Conservation (phyloP, 805 yeast species). For the Wickerhamomyces queroliae region DNA sequence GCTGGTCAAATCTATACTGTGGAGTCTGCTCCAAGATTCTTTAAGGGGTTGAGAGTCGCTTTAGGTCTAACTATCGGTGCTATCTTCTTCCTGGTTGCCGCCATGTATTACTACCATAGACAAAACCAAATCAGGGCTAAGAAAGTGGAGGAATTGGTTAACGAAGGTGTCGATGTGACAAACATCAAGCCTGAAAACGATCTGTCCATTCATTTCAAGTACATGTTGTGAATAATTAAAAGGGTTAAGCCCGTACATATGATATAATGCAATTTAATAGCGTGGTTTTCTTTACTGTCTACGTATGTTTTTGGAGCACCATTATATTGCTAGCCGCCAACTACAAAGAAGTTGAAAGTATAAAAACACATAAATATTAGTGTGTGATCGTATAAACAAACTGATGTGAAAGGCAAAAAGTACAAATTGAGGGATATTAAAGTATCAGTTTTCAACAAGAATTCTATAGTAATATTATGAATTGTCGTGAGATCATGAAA, state of each 20-base stretch:
- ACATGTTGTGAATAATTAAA: not conserved
- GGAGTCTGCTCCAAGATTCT: slow-evolving; percentile 33
- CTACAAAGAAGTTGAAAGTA: not conserved
- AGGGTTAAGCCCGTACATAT: too few relatives aligned
- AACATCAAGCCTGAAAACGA: slow-evolving; percentile 18
- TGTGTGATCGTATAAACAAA: not conserved
- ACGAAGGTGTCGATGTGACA: slow-evolving; percentile 6
- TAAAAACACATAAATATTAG: too few relatives aligned
- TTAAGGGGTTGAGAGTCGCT: slow-evolving; percentile 25
- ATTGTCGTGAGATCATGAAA: too few relatives aligned
- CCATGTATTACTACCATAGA: slow-evolving; percentile 15
- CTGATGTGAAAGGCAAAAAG: not conserved
- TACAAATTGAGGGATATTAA: too few relatives aligned
- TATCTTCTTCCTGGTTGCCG: slow-evolving; percentile 10
- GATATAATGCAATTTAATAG: too few relatives aligned
- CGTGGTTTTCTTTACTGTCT: not conserved
- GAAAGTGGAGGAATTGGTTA: slow-evolving; percentile 5
- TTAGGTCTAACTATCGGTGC: slow-evolving; percentile 17
- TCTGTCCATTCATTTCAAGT: slow-evolving; percentile 11
- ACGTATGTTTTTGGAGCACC: not conserved
- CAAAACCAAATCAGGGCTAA: slow-evolving; percentile 13
- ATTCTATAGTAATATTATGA: too few relatives aligned
- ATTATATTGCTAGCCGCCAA: not conserved
- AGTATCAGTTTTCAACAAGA: too few relatives aligned
- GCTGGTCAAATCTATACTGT: slow-evolving; percentile 32